Evolutionary conservation across 768 basidiomycete species (phyloP).

Genomic region (Suillus americanus): DNA sequence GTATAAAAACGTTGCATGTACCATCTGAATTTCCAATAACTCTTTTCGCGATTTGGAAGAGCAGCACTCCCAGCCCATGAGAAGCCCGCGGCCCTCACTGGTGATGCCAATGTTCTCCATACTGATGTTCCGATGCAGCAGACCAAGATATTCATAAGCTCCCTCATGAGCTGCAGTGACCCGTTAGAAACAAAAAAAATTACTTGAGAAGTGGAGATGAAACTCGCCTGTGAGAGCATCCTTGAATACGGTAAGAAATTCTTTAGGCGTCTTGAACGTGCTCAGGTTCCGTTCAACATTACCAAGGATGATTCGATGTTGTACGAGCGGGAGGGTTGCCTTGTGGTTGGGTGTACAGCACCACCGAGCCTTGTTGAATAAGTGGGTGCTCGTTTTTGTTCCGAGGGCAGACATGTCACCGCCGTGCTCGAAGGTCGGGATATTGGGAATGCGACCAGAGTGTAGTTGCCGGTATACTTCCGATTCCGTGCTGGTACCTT

Average conservation of each 20-base stretch:
- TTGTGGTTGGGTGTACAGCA: background rate
- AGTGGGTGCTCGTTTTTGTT: slow-evolving; percentile 12
- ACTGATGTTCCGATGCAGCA: slow-evolving; percentile 29
- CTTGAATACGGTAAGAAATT: background rate
- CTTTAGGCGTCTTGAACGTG: background rate
- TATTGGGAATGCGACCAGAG: slow-evolving; percentile 15
- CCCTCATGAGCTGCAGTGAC: slow-evolving; percentile 16
- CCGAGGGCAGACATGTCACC: slow-evolving; percentile 24
- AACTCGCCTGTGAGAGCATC: slow-evolving; percentile 4
- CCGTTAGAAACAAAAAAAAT: background rate
- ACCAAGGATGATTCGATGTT: slow-evolving; percentile 7
- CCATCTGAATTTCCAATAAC: background rate
- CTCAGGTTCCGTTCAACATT: background rate
- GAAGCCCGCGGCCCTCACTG: slow-evolving; percentile 11
- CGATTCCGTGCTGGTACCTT: slow-evolving; percentile 18
- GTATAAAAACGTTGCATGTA: background rate
- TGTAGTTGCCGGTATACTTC: slow-evolving; percentile 21
- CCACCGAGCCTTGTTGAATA: background rate
- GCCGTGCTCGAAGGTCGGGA: slow-evolving; percentile 29
- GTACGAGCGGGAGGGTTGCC: background rate
- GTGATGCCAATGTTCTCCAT: slow-evolving; percentile 21
- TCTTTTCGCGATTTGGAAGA: background rate
- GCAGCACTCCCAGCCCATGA: slow-evolving; percentile 26
- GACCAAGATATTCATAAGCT: slow-evolving; percentile 11
- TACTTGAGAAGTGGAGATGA: background rate